A percentile compares a stretch with the other conserved stretches of the same genome.
Evolutionary conservation across 345 rosid species (phyloP).

Genomic region (Brassica cretica): DNA sequence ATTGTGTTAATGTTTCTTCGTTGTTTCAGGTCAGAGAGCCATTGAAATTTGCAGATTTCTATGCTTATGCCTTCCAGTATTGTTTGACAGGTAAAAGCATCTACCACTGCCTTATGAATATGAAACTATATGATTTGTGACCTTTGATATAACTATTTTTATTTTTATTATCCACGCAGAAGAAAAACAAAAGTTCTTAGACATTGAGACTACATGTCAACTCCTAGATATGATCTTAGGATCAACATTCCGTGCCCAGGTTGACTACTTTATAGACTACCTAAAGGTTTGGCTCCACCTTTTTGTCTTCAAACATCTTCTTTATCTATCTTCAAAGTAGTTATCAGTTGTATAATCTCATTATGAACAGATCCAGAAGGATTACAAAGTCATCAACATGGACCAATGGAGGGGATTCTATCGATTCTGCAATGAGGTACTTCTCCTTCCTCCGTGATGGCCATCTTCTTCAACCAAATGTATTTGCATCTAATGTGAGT

Average conservation of each 20-base stretch:
- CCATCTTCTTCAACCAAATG: not conserved
- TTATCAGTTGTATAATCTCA: not conserved
- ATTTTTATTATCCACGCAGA: conserved; percentile 45
- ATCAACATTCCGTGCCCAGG: conserved; percentile 68
- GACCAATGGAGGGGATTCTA: conserved; percentile 92
- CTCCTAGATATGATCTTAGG: conserved; percentile 82
- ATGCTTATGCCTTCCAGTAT: conserved; percentile 80
- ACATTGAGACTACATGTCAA: conserved; percentile 84
- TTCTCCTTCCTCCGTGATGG: not conserved
- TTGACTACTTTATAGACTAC: conserved; percentile 66
- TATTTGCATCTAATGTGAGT: conserved; percentile 18
- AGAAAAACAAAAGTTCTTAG: conserved; percentile 89
- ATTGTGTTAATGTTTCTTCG: not conserved
- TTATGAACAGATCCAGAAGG: conserved; percentile 71
- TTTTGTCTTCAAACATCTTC: not conserved
- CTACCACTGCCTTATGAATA: not conserved
- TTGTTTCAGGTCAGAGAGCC: conserved; percentile 65
- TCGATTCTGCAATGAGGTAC: conserved; percentile 78
- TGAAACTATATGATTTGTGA: not conserved
- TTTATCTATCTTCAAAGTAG: not conserved
- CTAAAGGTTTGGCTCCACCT: conserved; percentile 29
- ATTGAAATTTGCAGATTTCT: conserved; percentile 74
- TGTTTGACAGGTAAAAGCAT: conserved; percentile 73
- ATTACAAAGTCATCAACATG: conserved; percentile 83
- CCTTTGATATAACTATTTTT: not conserved